phyloP scores from a whole-genome alignment of 306 rosid species.

The Argentina anserina region DNA sequence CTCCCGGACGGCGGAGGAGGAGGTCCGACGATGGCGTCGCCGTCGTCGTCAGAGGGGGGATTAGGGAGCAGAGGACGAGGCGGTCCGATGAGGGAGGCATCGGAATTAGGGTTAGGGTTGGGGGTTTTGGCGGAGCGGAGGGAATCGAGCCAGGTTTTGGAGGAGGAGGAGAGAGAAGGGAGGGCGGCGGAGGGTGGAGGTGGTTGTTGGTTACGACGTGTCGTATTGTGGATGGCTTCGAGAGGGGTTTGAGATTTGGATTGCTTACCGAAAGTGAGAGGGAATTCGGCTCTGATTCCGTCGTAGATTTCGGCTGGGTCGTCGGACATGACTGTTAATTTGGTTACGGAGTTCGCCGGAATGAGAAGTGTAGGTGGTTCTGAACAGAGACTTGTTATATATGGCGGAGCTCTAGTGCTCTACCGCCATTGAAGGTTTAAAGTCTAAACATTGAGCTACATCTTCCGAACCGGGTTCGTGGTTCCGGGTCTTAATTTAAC shows the following conservation, averaged over 20 bases:
- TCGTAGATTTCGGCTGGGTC: slow-evolving; percentile 76
- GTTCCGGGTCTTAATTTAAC: background rate
- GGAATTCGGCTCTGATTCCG: slow-evolving; percentile 73
- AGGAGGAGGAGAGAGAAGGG: slow-evolving; percentile 71
- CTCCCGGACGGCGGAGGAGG: slow-evolving; percentile 19
- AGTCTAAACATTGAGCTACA: background rate
- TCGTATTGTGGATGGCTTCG: slow-evolving; percentile 76
- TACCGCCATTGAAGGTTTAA: background rate
- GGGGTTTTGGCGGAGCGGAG: slow-evolving; percentile 47
- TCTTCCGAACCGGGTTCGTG: background rate
- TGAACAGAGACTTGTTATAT: background rate
- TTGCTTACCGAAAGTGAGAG: slow-evolving; percentile 83
- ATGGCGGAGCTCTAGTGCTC: background rate
- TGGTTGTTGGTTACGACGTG: slow-evolving; percentile 48
- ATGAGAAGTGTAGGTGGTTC: background rate
- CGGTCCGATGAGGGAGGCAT: slow-evolving; percentile 26
- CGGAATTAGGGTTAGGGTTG: slow-evolving; percentile 3
- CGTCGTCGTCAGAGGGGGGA: slow-evolving; percentile 16
- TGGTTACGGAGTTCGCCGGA: background rate
- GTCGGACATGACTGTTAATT: slow-evolving; percentile 26
- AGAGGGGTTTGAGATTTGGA: slow-evolving; percentile 75
- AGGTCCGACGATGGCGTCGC: slow-evolving; percentile 50
- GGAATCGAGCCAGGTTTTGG: slow-evolving; percentile 64
- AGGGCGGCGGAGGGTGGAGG: slow-evolving; percentile 22
- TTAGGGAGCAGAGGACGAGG: slow-evolving; percentile 27